Evolutionary conservation across 2,329 filamentous ascomycete species (phyloP).

Genomic region (Metarhizium sp.): DNA sequence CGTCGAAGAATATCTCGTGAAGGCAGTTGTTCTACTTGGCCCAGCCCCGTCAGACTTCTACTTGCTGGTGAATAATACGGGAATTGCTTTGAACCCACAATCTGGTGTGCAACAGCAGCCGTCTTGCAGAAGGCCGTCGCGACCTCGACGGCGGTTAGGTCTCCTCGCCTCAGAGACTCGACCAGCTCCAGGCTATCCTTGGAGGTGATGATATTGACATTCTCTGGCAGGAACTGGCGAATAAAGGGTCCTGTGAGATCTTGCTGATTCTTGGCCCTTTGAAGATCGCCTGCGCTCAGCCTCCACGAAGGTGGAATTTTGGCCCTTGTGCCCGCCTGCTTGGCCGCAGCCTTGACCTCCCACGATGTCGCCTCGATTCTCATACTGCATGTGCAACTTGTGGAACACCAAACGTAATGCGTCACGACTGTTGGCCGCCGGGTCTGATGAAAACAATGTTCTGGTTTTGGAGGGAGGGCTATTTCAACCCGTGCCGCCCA

Average conservation of each 20-base stretch:
- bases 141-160: constrained; percentile 28
- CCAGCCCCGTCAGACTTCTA: not conserved
- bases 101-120: constrained; percentile 43
- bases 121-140: constrained; percentile 40
- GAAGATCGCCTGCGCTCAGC: constrained; percentile 8
- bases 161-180: not conserved
- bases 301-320: constrained; percentile 14
- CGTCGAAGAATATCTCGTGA: constrained; percentile 39
- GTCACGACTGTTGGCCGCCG: too few species aligned
- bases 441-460: too few species aligned
- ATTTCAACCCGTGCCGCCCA: too few species aligned
- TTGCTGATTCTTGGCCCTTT: constrained; percentile 6
- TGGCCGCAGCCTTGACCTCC: constrained; percentile 8
- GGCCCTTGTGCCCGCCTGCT: constrained; percentile 8
- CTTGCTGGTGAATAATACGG: not conserved
- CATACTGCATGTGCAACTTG: not conserved
- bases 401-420: too few species aligned
- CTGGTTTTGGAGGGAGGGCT: too few species aligned
- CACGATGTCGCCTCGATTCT: not conserved
- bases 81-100: constrained; percentile 24
- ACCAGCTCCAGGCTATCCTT: constrained; percentile 7
- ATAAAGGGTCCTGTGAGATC: constrained; percentile 13
- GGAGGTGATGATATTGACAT: constrained; percentile 3
- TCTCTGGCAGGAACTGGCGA: constrained; percentile 8
- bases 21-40: constrained; percentile 27